Percentiles rank a stretch among this genome's conserved stretches.
These are phyloP conservation scores for Candida sphagnicola DNA, from an alignment of 805 yeast genomes.

Conservation along the genomic window DNA sequence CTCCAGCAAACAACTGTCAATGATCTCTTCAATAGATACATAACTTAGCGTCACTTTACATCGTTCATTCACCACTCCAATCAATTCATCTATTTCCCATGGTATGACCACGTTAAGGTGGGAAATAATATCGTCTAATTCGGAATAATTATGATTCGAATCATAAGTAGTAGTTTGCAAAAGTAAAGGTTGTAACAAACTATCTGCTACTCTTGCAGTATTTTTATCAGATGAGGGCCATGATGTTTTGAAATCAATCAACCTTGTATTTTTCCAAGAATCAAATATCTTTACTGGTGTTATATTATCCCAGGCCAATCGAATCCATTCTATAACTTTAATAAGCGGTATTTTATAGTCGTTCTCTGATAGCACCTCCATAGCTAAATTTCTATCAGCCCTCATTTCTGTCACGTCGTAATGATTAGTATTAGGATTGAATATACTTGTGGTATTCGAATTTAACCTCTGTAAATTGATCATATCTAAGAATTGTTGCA, in stretches of 20 bases:
- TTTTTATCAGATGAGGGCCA: slow-evolving; percentile 26
- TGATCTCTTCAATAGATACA: slow-evolving; percentile 56
- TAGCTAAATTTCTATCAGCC: slow-evolving; percentile 2
- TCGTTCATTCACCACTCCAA: slow-evolving; percentile 47
- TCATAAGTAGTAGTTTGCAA: slow-evolving; percentile 12
- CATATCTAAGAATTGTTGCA: slow-evolving; percentile 52
- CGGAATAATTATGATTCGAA: slow-evolving; percentile 31
- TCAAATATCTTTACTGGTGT: slow-evolving; percentile 25
- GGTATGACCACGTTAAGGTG: slow-evolving; percentile 47
- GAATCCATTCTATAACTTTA: slow-evolving; percentile 56
- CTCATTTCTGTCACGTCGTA: background rate
- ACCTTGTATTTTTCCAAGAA: slow-evolving; percentile 34
- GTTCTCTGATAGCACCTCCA: slow-evolving; percentile 31
- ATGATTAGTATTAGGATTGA: background rate
- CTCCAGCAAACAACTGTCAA: slow-evolving; percentile 57
- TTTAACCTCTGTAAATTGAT: slow-evolving; percentile 27
- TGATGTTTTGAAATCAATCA: slow-evolving; percentile 20
- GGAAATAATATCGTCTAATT: slow-evolving; percentile 42
- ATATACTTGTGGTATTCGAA: slow-evolving; percentile 8
- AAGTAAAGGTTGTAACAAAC: slow-evolving; percentile 9
- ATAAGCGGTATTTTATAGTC: slow-evolving; percentile 49
- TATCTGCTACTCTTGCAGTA: slow-evolving; percentile 11
- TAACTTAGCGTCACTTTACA: slow-evolving; percentile 42
- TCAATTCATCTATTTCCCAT: slow-evolving; percentile 55
- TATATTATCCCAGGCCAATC: slow-evolving; percentile 50